phyloP scores from a whole-genome alignment of 2,329 filamentous ascomycete genomes.

The Penicillium sp. region DNA sequence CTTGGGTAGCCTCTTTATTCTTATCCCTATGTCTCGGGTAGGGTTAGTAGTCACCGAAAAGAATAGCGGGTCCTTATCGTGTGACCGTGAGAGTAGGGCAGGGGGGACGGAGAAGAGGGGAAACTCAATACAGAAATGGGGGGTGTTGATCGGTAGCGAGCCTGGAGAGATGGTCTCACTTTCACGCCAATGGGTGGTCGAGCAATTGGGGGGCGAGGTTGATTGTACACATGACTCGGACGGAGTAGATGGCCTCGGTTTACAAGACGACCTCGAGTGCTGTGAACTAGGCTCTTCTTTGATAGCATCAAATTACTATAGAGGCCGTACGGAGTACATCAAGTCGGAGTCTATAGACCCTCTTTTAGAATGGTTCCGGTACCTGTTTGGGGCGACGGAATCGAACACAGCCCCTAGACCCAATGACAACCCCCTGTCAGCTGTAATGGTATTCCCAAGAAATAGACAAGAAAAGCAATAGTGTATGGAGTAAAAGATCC shows the following conservation, averaged over 20 bases:
- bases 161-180: not conserved
- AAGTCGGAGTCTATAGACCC: not conserved
- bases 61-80: not conserved
- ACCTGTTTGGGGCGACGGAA: no score
- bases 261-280: not conserved
- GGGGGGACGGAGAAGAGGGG: not conserved
- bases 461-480: not conserved
- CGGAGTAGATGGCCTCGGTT: not conserved
- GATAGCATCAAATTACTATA: not conserved
- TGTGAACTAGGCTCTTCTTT: not conserved
- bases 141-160: not conserved
- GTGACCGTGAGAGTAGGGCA: not conserved
- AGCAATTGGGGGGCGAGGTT: not conserved
- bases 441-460: not conserved
- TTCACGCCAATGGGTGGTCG: not conserved
- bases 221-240: not conserved
- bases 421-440: no score
- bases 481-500: not conserved
- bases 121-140: not conserved
- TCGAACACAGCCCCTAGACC: not conserved
- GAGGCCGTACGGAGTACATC: not conserved
- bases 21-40: conserved; percentile 1
- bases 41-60: not conserved
- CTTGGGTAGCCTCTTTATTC: not conserved
- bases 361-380: not conserved